Conservation (phyloP, 768 basidiomycete genomes). For the Tricholoma terreum region DNA sequence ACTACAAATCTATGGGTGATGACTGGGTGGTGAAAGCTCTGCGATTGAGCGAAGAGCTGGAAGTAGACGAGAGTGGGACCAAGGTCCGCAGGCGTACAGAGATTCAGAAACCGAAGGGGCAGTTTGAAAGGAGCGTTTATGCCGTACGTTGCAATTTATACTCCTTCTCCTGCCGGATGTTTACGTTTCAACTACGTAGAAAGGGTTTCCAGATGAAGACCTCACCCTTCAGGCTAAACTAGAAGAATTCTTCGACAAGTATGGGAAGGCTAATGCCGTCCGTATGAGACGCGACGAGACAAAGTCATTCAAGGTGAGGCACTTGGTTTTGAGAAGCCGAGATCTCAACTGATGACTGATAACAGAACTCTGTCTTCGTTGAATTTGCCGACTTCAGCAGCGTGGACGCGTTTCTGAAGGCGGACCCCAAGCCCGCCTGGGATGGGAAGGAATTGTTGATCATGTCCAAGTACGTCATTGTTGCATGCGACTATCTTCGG, state of each 20-base stretch:
- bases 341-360: background rate
- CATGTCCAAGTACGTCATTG: constrained; percentile 77
- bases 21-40: constrained; percentile 75
- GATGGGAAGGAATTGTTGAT: constrained; percentile 70
- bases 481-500: background rate
- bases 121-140: constrained; percentile 83
- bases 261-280: constrained; percentile 76
- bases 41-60: constrained; percentile 50
- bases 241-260: constrained; percentile 77
- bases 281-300: constrained; percentile 84
- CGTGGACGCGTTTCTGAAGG: constrained; percentile 72
- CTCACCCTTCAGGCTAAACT: constrained; percentile 65
- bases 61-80: constrained; percentile 68
- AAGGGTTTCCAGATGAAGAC: constrained; percentile 78
- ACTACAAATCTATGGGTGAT: constrained; percentile 55
- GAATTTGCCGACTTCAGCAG: constrained; percentile 76
- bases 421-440: constrained; percentile 80
- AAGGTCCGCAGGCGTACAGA: constrained; percentile 76
- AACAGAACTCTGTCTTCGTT: constrained; percentile 85
- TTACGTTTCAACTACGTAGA: constrained; percentile 43
- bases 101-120: constrained; percentile 71
- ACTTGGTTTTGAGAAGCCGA: background rate
- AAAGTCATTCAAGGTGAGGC: constrained; percentile 81
- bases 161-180: background rate
- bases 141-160: constrained; percentile 55